Percentiles rank a stretch among this genome's conserved stretches.
Evolutionary conservation across 2,329 filamentous ascomycete genomes (phyloP).

Genomic region (Aureobasidium sp.): DNA sequence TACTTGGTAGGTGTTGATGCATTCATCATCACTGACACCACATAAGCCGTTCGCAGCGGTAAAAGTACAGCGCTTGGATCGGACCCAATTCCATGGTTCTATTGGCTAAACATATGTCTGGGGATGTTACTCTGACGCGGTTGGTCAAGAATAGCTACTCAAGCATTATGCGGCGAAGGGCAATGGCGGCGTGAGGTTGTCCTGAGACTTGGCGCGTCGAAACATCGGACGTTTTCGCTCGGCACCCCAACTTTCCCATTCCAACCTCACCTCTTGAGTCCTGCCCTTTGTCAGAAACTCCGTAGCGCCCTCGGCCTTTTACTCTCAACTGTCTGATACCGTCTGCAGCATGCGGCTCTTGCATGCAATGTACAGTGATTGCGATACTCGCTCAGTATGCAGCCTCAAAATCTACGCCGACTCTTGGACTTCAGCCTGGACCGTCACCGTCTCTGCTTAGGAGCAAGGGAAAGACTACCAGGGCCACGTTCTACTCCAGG

Average conservation of each 20-base stretch:
- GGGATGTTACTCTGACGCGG: neutral
- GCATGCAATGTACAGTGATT: neutral
- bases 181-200: neutral
- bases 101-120: neutral
- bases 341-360: slow-evolving; percentile 12
- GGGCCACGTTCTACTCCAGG: neutral
- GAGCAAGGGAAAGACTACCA: neutral
- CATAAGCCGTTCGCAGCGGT: slow-evolving; percentile 3
- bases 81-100: neutral
- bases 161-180: neutral
- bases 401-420: neutral
- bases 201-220: slow-evolving; percentile 3
- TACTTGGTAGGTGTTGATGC: neutral
- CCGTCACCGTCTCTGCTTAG: neutral
- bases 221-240: slow-evolving; percentile 11
- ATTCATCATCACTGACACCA: neutral
- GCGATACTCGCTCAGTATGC: neutral
- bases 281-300: slow-evolving; percentile 1
- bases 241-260: slow-evolving; percentile 2
- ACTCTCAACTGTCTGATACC: neutral
- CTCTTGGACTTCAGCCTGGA: neutral
- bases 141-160: slow-evolving; percentile 1
- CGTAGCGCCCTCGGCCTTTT: slow-evolving; percentile 13
- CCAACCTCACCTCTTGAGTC: slow-evolving; percentile 14
- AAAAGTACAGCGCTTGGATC: neutral